phyloP scores from a whole-genome alignment of 2,329 filamentous ascomycete species.

The Microcyclospora pomicola region DNA sequence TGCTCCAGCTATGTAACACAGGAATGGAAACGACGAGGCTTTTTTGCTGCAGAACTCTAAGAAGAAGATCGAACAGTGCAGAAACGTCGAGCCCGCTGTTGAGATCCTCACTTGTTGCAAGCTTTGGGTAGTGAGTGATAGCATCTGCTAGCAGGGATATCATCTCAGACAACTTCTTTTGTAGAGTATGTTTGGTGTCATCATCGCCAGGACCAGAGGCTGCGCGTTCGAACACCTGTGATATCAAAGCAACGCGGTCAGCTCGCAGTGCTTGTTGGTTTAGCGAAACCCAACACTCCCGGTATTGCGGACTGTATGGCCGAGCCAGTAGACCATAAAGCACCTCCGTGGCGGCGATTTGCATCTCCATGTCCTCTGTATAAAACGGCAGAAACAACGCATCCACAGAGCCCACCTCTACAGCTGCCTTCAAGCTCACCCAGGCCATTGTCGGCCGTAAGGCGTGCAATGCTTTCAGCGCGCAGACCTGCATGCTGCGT shows the following conservation, averaged over 20 bases:
- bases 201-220: conserved; percentile 48
- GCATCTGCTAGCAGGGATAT: conserved; percentile 75
- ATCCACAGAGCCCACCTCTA: conserved; percentile 54
- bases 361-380: conserved; percentile 54
- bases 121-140: conserved; percentile 59
- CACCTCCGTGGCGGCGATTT: conserved; percentile 45
- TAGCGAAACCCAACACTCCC: conserved; percentile 33
- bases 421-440: conserved; percentile 73
- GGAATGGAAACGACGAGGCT: conserved; percentile 91
- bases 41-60: conserved; percentile 65
- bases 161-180: conserved; percentile 91
- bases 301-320: conserved; percentile 51
- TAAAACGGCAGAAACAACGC: conserved; percentile 59
- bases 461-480: conserved; percentile 62
- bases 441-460: conserved; percentile 71
- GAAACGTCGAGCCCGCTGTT: conserved; percentile 44
- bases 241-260: conserved; percentile 19
- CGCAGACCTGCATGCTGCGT: conserved; percentile 37
- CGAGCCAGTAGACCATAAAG: conserved; percentile 25
- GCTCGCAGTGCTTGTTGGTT: conserved; percentile 15
- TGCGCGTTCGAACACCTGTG: conserved; percentile 17
- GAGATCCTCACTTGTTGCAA: conserved; percentile 34
- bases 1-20: conserved; percentile 78
- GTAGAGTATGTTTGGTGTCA: conserved; percentile 81
- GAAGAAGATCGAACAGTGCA: conserved; percentile 65